Evolutionary conservation across 2,329 filamentous ascomycete genomes (phyloP), one percentile per base, ranked within the genome.

Genomic region (Diaporthe capsici): DNA sequence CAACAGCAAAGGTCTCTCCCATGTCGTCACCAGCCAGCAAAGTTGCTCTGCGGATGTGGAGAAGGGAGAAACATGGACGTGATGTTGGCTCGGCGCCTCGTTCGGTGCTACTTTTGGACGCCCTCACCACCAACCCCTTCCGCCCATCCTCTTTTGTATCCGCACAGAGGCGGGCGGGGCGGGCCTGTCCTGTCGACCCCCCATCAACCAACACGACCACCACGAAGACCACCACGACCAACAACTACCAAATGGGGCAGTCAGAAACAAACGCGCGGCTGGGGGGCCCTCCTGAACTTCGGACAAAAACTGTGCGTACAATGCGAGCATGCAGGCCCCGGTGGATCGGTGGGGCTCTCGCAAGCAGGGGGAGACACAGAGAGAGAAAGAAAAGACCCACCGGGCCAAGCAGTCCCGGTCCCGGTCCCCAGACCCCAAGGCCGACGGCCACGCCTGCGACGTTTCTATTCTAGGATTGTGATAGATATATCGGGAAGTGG

Each of bases 251-350:
- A 28, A 51, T 28, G 20, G 47, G 47, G 31, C 22, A 39, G n/a
- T 8, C 65, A 53, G 65, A 22, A 39, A 68, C 47, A 68, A 51
- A 68, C 65, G 65, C 65, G 65, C 65, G 65, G 65, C 49, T 68
- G 65, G 47, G 31, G 28, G 13, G 53, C 13, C 20, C 63, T 49
- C 44, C 31, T 34, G 20, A 51, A 37, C 28, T 51, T 51, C 44
- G 44, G 61, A 28, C 15, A 51, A n/a, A n/a, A 67, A 25, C 42
- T 10, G 44, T n/a, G 51, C 20, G 63, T 37, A 51, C 9, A n/a
- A n/a, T 22, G 25, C 17, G 28, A 51, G 28, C 42, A 0, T 7
- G 65, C 22, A 39, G 65, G 31, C 42, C 65, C 65, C 39, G 34
- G 31, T 47, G 25, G 61, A 5, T 28, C 15, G 42, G 58, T 17